These are phyloP conservation scores for Hypocreales sp. DNA, from an alignment of 2,329 filamentous ascomycete genomes.

Conservation along the genomic window DNA sequence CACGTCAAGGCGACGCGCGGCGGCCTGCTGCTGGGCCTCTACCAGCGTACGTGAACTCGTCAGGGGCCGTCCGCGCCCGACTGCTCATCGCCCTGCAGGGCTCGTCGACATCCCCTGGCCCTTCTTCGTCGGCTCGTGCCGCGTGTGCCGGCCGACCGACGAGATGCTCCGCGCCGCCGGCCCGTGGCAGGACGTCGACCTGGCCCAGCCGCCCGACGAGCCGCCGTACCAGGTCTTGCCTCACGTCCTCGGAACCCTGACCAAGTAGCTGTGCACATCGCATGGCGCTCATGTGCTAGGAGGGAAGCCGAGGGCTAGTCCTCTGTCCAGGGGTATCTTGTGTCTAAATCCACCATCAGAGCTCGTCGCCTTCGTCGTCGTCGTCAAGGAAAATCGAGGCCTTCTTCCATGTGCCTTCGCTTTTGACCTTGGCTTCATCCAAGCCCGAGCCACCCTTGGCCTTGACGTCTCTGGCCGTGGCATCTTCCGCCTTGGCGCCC, in stretches of 20 bases:
- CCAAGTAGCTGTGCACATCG: constrained; percentile 22
- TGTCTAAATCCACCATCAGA: no score
- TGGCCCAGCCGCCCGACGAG: constrained; percentile 24
- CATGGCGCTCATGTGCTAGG: no score
- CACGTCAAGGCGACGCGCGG: constrained; percentile 31
- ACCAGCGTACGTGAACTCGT: constrained; percentile 30
- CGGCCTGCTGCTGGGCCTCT: constrained; percentile 24
- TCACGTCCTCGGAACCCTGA: constrained; percentile 35
- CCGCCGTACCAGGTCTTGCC: constrained; percentile 27
- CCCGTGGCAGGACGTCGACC: constrained; percentile 32
- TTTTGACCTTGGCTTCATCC: constrained; percentile 3
- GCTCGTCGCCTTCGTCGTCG: constrained; percentile 23
- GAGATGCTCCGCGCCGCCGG: constrained; percentile 31
- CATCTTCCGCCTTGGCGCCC: no score
- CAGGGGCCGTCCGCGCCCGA: neutral
- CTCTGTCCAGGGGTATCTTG: constrained; percentile 9
- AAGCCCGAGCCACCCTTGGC: neutral
- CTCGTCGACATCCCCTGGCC: constrained; percentile 38
- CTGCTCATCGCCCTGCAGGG: constrained; percentile 15
- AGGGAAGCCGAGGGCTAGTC: no score
- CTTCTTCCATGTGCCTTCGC: constrained; percentile 10
- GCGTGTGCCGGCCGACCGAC: constrained; percentile 31
- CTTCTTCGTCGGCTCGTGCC: constrained; percentile 32
- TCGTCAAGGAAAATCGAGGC: constrained; percentile 21
- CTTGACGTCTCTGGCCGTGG: constrained; percentile 1